Conservation (phyloP, 305 asterid species). For the Ilex paraguariensis region DNA sequence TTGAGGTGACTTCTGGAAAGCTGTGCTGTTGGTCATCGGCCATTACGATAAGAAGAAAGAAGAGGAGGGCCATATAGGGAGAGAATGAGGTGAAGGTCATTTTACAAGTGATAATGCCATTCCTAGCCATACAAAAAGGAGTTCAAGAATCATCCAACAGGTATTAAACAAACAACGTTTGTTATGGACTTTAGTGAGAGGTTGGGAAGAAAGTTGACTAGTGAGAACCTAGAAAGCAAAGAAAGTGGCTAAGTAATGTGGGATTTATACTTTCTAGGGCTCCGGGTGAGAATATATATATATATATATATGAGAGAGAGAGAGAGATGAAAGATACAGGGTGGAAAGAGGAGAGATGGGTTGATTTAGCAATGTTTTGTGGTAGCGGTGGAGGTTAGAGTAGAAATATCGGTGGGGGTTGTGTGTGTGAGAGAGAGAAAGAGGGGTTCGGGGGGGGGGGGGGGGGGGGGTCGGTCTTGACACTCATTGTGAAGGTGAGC, state of each 20-base stretch:
- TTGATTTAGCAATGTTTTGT: slow-evolving; percentile 13
- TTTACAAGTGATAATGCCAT: slow-evolving; percentile 5
- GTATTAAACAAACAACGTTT: not conserved
- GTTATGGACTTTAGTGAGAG: not conserved
- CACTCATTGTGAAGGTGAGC: not conserved
- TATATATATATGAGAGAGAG: not conserved
- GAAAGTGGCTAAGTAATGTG: not conserved
- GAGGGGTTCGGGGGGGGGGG: not conserved
- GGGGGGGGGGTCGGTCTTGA: not conserved
- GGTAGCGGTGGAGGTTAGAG: not conserved
- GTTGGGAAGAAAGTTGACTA: not conserved
- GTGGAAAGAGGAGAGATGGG: not conserved
- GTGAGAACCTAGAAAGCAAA: slow-evolving; percentile 11
- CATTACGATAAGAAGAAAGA: slow-evolving; percentile 14
- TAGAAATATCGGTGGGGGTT: not conserved
- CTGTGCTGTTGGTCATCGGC: slow-evolving; percentile 10
- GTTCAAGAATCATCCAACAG: not conserved
- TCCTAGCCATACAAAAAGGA: slow-evolving; percentile 14
- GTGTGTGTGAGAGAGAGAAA: not conserved
- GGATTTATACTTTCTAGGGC: not conserved
- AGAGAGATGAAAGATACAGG: slow-evolving; percentile 3
- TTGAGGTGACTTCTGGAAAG: not conserved
- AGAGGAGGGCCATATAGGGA: slow-evolving; percentile 16
- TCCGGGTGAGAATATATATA: too few relatives aligned
- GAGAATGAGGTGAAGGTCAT: slow-evolving; percentile 5